Evolutionary conservation across 73 alveolate genomes (phyloP), one percentile per base, ranked within the genome.

Genomic region (Uronychia binucleata): DNA sequence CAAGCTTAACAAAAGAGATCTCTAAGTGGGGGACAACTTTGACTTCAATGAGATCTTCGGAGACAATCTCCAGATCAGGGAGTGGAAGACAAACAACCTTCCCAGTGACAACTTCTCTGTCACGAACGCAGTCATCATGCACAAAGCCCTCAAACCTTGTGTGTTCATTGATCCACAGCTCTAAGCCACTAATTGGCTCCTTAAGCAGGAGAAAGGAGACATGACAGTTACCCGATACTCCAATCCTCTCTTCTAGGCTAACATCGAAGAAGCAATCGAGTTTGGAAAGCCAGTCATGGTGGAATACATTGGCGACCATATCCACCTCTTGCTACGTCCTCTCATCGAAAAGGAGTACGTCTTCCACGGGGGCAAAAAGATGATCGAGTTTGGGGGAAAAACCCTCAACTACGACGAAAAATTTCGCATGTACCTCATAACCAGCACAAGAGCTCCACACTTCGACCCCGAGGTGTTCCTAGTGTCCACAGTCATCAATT

Each of bases 31-130:
- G 92, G 95, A 91, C 76, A 84, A 90, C 83, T 98, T 96, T 78
- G 88, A 97, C 74, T 82, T 98, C 57, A 93, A 95, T 78, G 81
- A 88, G 74, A 94, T 97, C 34, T 89, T 98, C 19, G 99, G 99
- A 34, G 99, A 98, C 83, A 98, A 98, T 14, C 99, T 98, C 81
- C 96, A 96, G 85, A 98, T 98, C 78, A 97, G 99, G 82, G 92
- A 96, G 33, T 98, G 99, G 99, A 98, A 98, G 86, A 94, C 97
- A 32, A 97, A 96, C 78, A 98, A 99, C 57, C 92, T 93, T 93
- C 86, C 91, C 94, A 86, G 91, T 97, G 77, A 96, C 98, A n/a
- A 29, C 8, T 80, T 32, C 46, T 85, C 91, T 28, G 31, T 77
- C 0, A 85, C 28, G 31, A 85, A 85, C 57, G 91, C 91, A 1